Base-by-base conservation (phyloP, 306 rosid genomes). In the Rosa multiflora region DNA sequence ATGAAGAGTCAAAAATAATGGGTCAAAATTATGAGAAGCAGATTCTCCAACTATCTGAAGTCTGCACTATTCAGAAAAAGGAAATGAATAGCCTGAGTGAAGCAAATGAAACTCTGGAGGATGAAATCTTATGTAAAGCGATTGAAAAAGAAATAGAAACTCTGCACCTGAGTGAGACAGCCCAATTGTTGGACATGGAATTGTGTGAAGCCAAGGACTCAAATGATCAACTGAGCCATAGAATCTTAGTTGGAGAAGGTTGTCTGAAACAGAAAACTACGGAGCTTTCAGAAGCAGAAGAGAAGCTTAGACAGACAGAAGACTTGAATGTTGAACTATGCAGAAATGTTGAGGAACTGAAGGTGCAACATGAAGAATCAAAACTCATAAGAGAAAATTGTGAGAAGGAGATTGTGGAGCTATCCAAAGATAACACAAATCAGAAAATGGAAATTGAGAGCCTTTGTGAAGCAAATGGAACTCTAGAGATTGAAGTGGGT, bases 271-370 rank as follows among this genome's bases (percentile, higher is more conserved):
- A 76, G 78, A 90, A 93, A 79, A 86, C 86, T 48, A 51, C 29
- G 66, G 97, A 91, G 79, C 88, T 95, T 53, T 74, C 84, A 63
- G 91, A 90, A 88, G 86, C 84, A 80, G 90, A 86, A 72, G 84
- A 85, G 74, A 88, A 86, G 90, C 85, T 92, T 43, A 88, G 80
- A 80, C 89, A 79, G 61, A 82, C 88, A 0, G 91, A 88, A 63
- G 67, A 73, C 42, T 71, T 90, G 86, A 93, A 93, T 82, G 80
- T 76, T 46, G 88, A 89, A 66, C 80, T 96, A 70, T 84, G 79
- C 85, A 81, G 75, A 77, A 78, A 81, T 26, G 75, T 96, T 79
- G 89, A 87, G 76, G 88, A 89, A 56, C 76, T 93, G 85, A 88
- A 89, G 86, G 75, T 80, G 80, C 94, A 91, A 85, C 71, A 84